Base-by-base conservation (phyloP, 441 rosid species). In the Populus hybrid region DNA sequence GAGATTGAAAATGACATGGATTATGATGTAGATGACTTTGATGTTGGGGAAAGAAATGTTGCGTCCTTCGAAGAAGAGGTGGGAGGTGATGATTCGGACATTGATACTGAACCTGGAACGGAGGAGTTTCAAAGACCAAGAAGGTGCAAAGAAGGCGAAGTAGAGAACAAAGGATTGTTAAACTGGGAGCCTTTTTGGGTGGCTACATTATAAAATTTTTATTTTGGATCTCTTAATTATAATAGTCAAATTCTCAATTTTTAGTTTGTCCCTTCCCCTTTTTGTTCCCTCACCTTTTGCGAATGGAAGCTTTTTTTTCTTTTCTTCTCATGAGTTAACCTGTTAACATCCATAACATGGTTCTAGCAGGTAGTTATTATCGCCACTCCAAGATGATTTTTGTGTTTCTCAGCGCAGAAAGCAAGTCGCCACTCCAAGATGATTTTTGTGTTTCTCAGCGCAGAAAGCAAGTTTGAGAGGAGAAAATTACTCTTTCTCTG, bases 141-240 rank as follows among this genome's bases (percentile, higher is more conserved):
- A 3, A 87, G 90, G 75, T 89, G 96, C 83, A 83, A 74, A 68
- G 89, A 50, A 50, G 56, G 83, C 14, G 89, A 81, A 35, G 40
- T 45, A 24, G 88, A 84, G 69, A 86, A 79, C 65, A 86, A 78
- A 76, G 87, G 84, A 79, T 68, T 86, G 86, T 73, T 84, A 69
- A 85, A 80, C 74, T 86, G 88, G 91, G 87, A 88, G 85, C 79
- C 82, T 79, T 76, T 83, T 6, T 75, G 87, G 87, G 90, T 90
- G 87, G 95, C 94, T 79, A 84, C 90, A 29, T 86, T 90, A 71
- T 90, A 83, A 85, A 78, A 84, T 78, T 77, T 38, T 74, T 75
- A 36, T 77, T 82, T 80, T 84, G 88, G 84, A 81, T 64, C 67
- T 73, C 76, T 74, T 74, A 81, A 18, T 50, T 14, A 14, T 14